A percentile compares a stretch with the other conserved stretches of the same genome.
These are phyloP conservation scores for Russula brevipes DNA, from an alignment of 768 basidiomycete genomes.

Conservation along the genomic window DNA sequence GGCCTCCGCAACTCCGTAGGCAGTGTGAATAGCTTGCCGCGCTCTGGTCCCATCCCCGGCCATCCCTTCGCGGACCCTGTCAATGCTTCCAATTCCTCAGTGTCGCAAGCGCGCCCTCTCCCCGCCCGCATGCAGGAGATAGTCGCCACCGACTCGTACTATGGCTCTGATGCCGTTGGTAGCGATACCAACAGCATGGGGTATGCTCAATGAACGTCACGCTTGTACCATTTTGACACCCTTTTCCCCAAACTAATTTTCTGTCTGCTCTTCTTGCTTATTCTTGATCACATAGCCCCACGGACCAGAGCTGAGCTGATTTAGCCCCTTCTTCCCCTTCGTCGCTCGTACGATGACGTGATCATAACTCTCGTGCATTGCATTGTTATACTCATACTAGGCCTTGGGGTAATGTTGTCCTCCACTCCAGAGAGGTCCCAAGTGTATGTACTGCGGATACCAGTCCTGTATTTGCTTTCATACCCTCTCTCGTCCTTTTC, in stretches of 20 bases:
- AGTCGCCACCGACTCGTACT: slow-evolving; percentile 17
- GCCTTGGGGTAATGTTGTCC: background rate
- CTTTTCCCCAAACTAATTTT: background rate
- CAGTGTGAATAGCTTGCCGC: no score
- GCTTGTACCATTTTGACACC: background rate
- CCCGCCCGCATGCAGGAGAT: background rate
- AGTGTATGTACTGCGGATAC: slow-evolving; percentile 7
- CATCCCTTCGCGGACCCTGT: slow-evolving; percentile 22
- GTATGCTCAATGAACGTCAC: background rate
- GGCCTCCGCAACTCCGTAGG: no score
- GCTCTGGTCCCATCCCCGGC: background rate
- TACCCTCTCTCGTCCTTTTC: background rate
- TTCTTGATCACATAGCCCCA: background rate
- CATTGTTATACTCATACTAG: slow-evolving; percentile 10
- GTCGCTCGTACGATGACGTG: background rate
- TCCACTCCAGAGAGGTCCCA: background rate
- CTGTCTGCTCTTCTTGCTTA: background rate
- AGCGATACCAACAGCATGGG: background rate
- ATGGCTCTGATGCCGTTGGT: slow-evolving; percentile 11
- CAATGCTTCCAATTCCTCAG: slow-evolving; percentile 3
- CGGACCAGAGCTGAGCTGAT: background rate
- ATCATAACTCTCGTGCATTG: background rate
- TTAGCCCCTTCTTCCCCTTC: background rate
- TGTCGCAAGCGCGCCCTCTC: background rate
- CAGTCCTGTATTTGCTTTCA: slow-evolving; percentile 5